phyloP scores from a whole-genome alignment of 2,329 filamentous ascomycete species.

The Xylaria sp. region DNA sequence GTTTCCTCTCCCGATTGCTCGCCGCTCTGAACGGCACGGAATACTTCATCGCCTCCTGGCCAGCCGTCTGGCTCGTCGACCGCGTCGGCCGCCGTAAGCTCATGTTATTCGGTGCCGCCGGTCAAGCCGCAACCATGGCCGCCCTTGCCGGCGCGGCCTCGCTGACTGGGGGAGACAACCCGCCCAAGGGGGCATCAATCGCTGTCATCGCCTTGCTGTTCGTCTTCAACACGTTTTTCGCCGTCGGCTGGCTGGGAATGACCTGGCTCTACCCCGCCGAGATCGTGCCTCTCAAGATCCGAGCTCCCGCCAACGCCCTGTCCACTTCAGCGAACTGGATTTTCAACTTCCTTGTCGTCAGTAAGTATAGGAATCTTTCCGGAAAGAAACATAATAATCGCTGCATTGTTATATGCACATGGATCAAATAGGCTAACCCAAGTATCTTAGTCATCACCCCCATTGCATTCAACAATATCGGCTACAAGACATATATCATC shows the following conservation, averaged over 20 bases:
- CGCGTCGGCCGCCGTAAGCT: slow-evolving; percentile 74
- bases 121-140: slow-evolving; percentile 74
- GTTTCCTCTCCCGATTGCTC: slow-evolving; percentile 66
- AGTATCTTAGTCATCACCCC: slow-evolving; percentile 63
- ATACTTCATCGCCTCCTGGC: slow-evolving; percentile 69
- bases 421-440: slow-evolving; percentile 10
- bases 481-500: slow-evolving; percentile 71
- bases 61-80: slow-evolving; percentile 70
- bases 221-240: slow-evolving; percentile 65
- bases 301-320: slow-evolving; percentile 68
- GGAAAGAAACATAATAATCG: neutral
- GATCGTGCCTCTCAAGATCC: slow-evolving; percentile 62
- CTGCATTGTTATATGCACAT: too few relatives aligned
- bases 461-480: slow-evolving; percentile 66
- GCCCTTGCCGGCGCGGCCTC: slow-evolving; percentile 63
- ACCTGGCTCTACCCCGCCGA: slow-evolving; percentile 70
- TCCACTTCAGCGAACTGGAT: slow-evolving; percentile 65
- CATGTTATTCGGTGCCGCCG: slow-evolving; percentile 75
- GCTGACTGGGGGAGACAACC: slow-evolving; percentile 36
- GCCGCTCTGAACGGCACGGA: slow-evolving; percentile 63
- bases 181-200: slow-evolving; percentile 45
- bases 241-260: slow-evolving; percentile 64
- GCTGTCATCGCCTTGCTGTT: slow-evolving; percentile 57
- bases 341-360: slow-evolving; percentile 73
- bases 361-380: slow-evolving; percentile 31